Base-by-base conservation (phyloP, 2,329 filamentous ascomycete species). In the Orbilia quercus region DNA sequence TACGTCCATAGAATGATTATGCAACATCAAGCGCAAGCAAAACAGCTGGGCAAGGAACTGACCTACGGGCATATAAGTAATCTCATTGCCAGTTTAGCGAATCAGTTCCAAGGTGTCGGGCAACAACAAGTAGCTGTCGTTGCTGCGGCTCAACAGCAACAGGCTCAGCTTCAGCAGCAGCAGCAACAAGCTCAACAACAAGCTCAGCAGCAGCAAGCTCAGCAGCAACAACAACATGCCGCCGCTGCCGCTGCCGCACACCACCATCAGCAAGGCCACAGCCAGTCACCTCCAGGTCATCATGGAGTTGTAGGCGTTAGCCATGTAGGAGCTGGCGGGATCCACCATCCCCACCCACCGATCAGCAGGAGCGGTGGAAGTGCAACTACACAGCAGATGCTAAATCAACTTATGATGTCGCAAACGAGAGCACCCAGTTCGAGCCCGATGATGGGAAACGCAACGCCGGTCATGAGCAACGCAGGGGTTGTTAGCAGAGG, bases 21-120 rank as follows among this genome's bases (percentile, higher is more conserved):
- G 50, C 70, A 74, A n/a, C 70, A 74, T 28, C 70, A 74, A 7
- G 63, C 63, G n/a, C 70, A 74, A 23, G 70, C 63, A 1, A 74
- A 69, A 14, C 59, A 62, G 14, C 18, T 69, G 31, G 60, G 58
- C 1, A 64, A 58, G 2, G 70, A 74, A 14, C 40, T 73, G 45
- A 73, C 69, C 7, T 62, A 73, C 23, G 63, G 53, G 9, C 60
- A 73, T 23, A 73, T 73, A 18, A 73, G 60, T 31, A 66, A 60
- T n/a, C 25, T 73, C 6, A 73, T 73, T 7, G 44, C 45, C 3
- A 66, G 55, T 57, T 48, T 73, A 12, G 69, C 69, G 2, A 42
- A 25, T 9, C 69, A 73, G 25, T 65, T 55, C 34, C 60, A 65
- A 34, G 69, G 60, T 4, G 47, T 42, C 12, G 40, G 34, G 12